Percentiles rank a stretch among this genome's conserved stretches.
phyloP scores from a whole-genome alignment of 495 filamentous ascomycete genomes.

The Antarctomyces pellizariae region DNA sequence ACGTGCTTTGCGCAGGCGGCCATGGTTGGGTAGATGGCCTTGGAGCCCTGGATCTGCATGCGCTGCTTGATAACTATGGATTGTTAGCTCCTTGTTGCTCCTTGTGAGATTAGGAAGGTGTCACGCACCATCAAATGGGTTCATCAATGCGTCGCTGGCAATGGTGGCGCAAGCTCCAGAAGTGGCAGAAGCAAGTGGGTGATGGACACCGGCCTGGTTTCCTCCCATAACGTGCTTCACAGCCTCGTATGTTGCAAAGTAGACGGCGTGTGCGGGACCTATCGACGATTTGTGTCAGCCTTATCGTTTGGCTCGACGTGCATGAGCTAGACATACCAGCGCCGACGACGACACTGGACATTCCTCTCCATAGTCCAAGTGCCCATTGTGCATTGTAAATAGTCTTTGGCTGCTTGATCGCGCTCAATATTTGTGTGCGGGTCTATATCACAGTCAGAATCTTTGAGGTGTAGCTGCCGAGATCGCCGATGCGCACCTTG shows the following conservation, averaged over 20 bases:
- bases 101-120: too few relatives aligned
- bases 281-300: conserved; percentile 11
- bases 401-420: too few relatives aligned
- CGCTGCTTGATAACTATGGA: conserved; percentile 85
- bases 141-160: conserved; percentile 95
- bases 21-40: conserved; percentile 56
- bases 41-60: conserved; percentile 95
- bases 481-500: conserved; percentile 40
- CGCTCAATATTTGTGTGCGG: conserved; percentile 91
- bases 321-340: conserved; percentile 40
- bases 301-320: conserved; percentile 5
- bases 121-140: conserved; percentile 94
- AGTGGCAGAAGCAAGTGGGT: conserved; percentile 75
- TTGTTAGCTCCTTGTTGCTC: conserved; percentile 12
- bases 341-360: conserved; percentile 88
- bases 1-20: conserved; percentile 65
- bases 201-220: conserved; percentile 69
- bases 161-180: conserved; percentile 91
- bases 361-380: conserved; percentile 80
- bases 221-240: conserved; percentile 93
- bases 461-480: conserved; percentile 5
- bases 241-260: conserved; percentile 92
- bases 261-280: conserved; percentile 94
- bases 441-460: conserved; percentile 33
- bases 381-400: conserved; percentile 71